phyloP scores from a whole-genome alignment of 2,329 filamentous ascomycete species.

The Apiospora koreana region DNA sequence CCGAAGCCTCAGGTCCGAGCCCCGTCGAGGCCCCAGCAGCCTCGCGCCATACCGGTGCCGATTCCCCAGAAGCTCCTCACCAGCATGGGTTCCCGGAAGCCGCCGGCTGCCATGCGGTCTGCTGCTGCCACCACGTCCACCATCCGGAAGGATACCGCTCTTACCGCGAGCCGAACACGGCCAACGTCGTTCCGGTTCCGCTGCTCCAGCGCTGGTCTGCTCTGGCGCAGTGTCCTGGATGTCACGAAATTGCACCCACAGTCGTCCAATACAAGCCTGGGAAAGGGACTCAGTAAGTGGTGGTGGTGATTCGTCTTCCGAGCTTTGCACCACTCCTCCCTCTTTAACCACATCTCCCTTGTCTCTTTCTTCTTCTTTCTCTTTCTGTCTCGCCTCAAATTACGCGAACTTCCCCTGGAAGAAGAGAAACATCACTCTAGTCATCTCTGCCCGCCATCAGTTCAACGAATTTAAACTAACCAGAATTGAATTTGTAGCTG shows the following conservation, averaged over 20 bases:
- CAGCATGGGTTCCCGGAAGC: neutral
- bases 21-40: neutral
- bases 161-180: neutral
- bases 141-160: neutral
- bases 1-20: neutral
- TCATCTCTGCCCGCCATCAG: neutral
- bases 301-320: neutral
- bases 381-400: neutral
- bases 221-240: neutral
- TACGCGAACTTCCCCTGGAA: neutral
- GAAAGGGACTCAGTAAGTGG: conserved; percentile 1
- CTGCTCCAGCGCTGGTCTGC: neutral
- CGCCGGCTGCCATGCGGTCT: neutral
- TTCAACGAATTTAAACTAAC: neutral
- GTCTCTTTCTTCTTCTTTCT: neutral
- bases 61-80: neutral
- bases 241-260: neutral
- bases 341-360: neutral
- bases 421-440: neutral
- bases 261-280: neutral
- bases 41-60: neutral
- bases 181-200: neutral
- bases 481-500: neutral
- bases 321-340: neutral
- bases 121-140: neutral